Evolutionary conservation across 176 grass and related monocot genomes (phyloP), one percentile per base, ranked within the genome.

Genomic region (Zoysia japonica): DNA sequence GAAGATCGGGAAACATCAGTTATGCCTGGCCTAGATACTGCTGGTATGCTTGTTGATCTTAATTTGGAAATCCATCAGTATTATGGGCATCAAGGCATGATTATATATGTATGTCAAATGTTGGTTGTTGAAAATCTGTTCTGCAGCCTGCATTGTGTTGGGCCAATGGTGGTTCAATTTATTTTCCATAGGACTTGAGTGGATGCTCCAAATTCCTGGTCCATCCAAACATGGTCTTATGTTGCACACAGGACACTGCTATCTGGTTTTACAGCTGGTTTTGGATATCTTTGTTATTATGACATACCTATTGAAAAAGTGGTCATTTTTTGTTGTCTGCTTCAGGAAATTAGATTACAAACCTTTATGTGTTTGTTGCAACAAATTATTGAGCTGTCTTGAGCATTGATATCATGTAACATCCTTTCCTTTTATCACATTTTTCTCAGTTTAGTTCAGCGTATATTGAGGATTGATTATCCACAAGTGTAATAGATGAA

Each of bases 21-120:
- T 51, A 75, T 6, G 40, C 71, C 47, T 80, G 73, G 76, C 47
- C 49, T 73, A 65, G 28, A 85, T 74, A 20, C 19, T 13, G 47
- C 72, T 76, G 80, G 84, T 93, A 93, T 74, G 70, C 54, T 73
- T 61, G 5, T 80, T 84, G 84, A 53, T 55, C 57, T 78, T 38
- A 44, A 57, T 78, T 85, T 45, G 46, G 60, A 78, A 71, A 56
- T 36, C 41, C 66, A 2, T 80, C 12, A 49, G 44, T 59, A 50
- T 49, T 7, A 67, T 39, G 19, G 8, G 28, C 28, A 28, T 28
- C 28, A 28, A 28, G 17, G 67, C 37, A 68, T 38, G 13, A 28
- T 61, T 60, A 12, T 78, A 28, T 9, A 53, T 46, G 17, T 36
- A 50, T 20, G 74, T 44, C 9, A 61, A 59, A 53, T 53, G 38